Base-by-base conservation (phyloP, 1,139 yeast species). In the Pichia inconspicua region DNA sequence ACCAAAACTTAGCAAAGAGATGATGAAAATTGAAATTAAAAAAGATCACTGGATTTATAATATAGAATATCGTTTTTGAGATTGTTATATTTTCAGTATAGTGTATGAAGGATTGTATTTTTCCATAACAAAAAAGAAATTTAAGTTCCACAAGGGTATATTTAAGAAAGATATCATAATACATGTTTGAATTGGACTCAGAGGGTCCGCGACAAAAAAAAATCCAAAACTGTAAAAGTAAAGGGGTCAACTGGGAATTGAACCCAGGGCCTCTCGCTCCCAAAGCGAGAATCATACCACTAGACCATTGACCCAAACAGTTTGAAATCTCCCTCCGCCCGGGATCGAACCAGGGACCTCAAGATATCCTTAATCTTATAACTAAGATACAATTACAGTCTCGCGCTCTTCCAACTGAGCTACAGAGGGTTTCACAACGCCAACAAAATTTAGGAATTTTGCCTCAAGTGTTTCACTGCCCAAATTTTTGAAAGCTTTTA, bases 221-320 rank as follows among this genome's bases (percentile, higher is more conserved):
- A 15, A 25, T 8, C n/a, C 14, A 17, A 25, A 25, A 5, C 15
- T 6, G 8, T 2, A 4, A 3, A 7, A 22, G 4, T 3, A 22
- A 22, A n/a, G 63, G 63, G 63, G 63, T 58, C 57, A 54, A 55
- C 63, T 58, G 63, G 63, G 63, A 59, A 59, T 59, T 58, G 63
- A 59, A 59, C 65, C 63, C 63, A 59, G 63, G 62, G 59, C 63
- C 63, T 59, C 63, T 59, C 62, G 66, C 67, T 63, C 73, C 73
- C 75, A 70, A 70, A 71, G 73, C 74, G 71, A 67, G 75, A 71
- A 71, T 71, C 74, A 71, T 70, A 70, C 75, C 75, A 71, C 73
- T 71, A 51, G 56, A 50, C 54, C 55, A 48, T 50, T 42, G 35
- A 50, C 47, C 49, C 14, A 25, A n/a, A 19, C 11, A 10, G 10